Evolutionary conservation across 805 yeast genomes (phyloP), one percentile per base, ranked within the genome.

Genomic region (Metschnikowia lachancei): DNA sequence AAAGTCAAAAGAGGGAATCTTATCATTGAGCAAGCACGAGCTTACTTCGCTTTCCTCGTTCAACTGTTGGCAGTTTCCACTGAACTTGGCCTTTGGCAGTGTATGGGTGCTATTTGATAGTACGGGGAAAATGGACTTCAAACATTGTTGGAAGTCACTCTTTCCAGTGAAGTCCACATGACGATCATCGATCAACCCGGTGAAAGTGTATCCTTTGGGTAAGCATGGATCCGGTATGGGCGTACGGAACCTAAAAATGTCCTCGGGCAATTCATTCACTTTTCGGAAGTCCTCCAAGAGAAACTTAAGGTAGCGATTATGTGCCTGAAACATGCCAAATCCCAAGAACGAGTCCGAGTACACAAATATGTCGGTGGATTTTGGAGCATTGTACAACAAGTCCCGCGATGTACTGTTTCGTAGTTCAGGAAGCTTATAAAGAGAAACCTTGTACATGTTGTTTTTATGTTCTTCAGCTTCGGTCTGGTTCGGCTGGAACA

Each of bases 301-400:
- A 10, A 59, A 53, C 14, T 70, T 60, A 9, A 76, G 61, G 55
- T 80, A 82, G 42, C 67, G 70, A 5, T 57, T 53, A 50, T 75
- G 80, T 3, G 83, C 82, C 51, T 80, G 82, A 45, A 71, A 68
- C 63, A 81, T 72, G 1, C 89, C 89, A 48, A 75, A 76, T 1
- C 87, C 87, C 10, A 81, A 58, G 47, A 78, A 81, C 0, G 84
- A 76, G 43, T 77, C 77, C 5, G 83, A 72, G 48, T 71, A 82
- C 2, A 83, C 71, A 42, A 71, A 59, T 42, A 67, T 75, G 3
- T 62, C 52, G n/a, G 69, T 46, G 13, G 61, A 55, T 8, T 30
- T 33, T 4, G 68, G 68, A 12, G 16, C 18, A 24, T 18, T 26
- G 26, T 50, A 52, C 14, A 18, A 42, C 3, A 24, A 46, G 10